Evolutionary conservation across 805 yeast genomes (phyloP).

Genomic region (Cyberlindnera sargentensis): DNA sequence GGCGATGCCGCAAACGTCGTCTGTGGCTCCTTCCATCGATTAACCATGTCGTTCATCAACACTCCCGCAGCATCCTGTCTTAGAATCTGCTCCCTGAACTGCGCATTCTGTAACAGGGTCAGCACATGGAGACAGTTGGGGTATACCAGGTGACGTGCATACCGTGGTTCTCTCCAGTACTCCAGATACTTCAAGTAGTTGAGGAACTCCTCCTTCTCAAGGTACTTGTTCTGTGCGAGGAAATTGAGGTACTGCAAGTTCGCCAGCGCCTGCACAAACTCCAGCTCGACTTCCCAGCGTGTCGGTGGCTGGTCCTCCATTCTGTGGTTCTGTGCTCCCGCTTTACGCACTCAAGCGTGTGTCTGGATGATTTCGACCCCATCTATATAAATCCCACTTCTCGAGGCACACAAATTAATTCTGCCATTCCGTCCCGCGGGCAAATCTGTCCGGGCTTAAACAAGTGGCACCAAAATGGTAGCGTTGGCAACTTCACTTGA

Average conservation of each 20-base stretch:
- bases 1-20: conserved; percentile 23
- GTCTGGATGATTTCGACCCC: too few species aligned
- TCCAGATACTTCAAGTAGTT: conserved; percentile 73
- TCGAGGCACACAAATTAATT: too few species aligned
- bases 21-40: conserved; percentile 43
- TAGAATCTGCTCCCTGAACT: conserved; percentile 48
- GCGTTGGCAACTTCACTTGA: too few species aligned
- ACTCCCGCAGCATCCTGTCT: conserved; percentile 51
- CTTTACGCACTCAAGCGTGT: background rate
- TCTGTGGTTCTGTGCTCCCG: too few species aligned
- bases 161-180: conserved; percentile 76
- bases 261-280: conserved; percentile 88
- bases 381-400: too few species aligned
- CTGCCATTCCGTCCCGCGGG: too few species aligned
- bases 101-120: conserved; percentile 37
- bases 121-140: conserved; percentile 86
- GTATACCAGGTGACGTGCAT: conserved; percentile 63
- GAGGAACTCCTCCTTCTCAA: conserved; percentile 65
- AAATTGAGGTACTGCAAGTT: conserved; percentile 83
- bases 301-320: conserved; percentile 45
- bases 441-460: too few species aligned
- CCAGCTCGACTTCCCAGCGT: conserved; percentile 85
- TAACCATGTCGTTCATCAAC: conserved; percentile 70
- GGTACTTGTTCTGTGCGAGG: conserved; percentile 75
- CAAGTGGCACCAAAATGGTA: too few species aligned